Base-by-base conservation (phyloP, 148 eudicot genomes). In the Chenopodium album region DNA sequence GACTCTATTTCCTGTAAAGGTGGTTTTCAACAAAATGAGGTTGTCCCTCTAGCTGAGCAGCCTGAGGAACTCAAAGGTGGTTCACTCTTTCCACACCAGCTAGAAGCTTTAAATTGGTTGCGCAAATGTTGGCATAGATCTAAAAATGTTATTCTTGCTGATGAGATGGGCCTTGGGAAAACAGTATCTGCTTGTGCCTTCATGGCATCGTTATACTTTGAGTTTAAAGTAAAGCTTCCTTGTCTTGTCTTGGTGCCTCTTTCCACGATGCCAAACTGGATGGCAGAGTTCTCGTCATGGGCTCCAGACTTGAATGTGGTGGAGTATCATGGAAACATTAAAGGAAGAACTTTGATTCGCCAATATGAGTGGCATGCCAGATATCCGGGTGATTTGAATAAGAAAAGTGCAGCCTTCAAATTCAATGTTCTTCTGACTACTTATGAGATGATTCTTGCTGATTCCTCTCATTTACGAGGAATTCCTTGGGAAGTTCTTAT, bases 111-210 rank as follows among this genome's bases (percentile, higher is more conserved):
- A 86, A 96, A 96, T 87, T 96, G 99, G 99, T 78, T 96, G 85
- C 97, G 99, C 4, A 92, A 90, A 87, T 94, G 99, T 88, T 96
- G 99, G 99, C 87, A 88, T 75, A 92, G 88, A 74, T 89, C 95
- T 54, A 94, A 89, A 87, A 96, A 94, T 83, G 98, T 96, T 29
- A 96, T 96, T 82, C 94, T 96, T 78, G 99, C 99, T 67, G 99
- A 96, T 78, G 99, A 96, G 87, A 96, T 96, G 99, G 99, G 99
- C 82, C 99, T 96, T 29, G 99, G 99, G 9, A 96, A 96, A 89
- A 96, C 99, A 23, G 88, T 96, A 1, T 96, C 99, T 50, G 98
- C 98, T 62, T 83, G 85, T 86, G 99, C 99, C 73, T 96, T 96
- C 81, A 63, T 96, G 76, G 90, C 95, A 4, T 91, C 98, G 34